Evolutionary conservation across 306 rosid genomes (phyloP).

Genomic region (Malus sylvestris): DNA sequence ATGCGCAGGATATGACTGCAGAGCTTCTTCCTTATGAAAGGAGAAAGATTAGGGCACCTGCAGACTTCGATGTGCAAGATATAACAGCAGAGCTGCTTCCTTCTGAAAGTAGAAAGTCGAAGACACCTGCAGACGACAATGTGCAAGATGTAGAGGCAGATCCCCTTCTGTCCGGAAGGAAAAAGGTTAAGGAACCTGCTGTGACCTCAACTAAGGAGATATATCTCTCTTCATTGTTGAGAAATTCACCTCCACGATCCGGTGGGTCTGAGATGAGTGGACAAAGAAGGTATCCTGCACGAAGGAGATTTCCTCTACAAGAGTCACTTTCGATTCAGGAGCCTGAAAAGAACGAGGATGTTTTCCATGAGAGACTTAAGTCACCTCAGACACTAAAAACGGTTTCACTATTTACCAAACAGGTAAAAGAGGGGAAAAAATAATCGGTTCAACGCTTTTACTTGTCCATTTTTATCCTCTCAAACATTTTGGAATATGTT

Average conservation of each 20-base stretch:
- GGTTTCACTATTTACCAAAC: conserved; percentile 3
- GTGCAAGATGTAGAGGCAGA: not conserved
- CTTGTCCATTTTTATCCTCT: not conserved
- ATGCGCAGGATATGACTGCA: not conserved
- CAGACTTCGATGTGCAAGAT: not conserved
- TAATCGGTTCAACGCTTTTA: not conserved
- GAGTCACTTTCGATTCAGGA: conserved; percentile 12
- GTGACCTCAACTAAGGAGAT: conserved; percentile 24
- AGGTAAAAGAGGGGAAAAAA: conserved; percentile 22
- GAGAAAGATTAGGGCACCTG: not conserved
- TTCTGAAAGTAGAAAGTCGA: not conserved
- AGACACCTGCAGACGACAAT: not conserved
- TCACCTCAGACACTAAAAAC: conserved; percentile 6
- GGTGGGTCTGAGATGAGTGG: conserved; percentile 9
- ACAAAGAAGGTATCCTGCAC: conserved; percentile 31
- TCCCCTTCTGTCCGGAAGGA: not conserved
- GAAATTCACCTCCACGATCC: not conserved
- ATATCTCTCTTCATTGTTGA: conserved; percentile 18
- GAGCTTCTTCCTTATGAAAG: not conserved
- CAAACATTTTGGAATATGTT: conserved; percentile 3
- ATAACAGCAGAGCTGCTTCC: not conserved
- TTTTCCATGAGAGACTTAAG: not conserved
- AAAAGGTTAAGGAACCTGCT: not conserved
- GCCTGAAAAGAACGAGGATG: conserved; percentile 18
- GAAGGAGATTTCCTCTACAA: conserved; percentile 14